phyloP scores from a whole-genome alignment of 2,329 filamentous ascomycete genomes.

The Fusarium sp. region DNA sequence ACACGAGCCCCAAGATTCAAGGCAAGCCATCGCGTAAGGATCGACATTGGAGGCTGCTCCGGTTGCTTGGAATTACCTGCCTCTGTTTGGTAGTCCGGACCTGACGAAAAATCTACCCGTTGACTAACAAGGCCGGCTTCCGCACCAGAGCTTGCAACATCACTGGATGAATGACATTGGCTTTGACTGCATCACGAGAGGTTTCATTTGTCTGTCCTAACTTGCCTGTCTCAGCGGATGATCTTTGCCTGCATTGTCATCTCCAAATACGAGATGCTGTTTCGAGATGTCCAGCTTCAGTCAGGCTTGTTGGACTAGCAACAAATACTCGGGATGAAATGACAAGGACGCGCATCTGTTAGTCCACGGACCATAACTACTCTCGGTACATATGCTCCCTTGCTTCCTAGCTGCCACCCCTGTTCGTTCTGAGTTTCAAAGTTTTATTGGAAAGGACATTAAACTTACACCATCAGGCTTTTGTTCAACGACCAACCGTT shows the following conservation, averaged over 20 bases:
- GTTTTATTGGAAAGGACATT: constrained; percentile 9
- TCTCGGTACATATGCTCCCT: constrained; percentile 8
- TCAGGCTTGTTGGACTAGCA: neutral
- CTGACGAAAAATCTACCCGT: constrained; percentile 1
- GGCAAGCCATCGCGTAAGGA: constrained; percentile 39
- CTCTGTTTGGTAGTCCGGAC: constrained; percentile 3
- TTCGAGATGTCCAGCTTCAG: constrained; percentile 19
- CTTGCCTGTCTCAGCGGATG: neutral
- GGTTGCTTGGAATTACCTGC: constrained; percentile 22
- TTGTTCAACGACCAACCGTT: constrained; percentile 6
- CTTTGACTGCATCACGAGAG: neutral
- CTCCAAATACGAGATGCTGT: constrained; percentile 24
- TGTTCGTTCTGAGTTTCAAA: constrained; percentile 30
- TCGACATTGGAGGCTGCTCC: constrained; percentile 39
- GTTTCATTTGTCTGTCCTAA: neutral
- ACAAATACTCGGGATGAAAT: neutral
- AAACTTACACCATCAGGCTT: constrained; percentile 17
- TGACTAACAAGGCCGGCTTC: constrained; percentile 2
- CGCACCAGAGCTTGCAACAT: constrained; percentile 14
- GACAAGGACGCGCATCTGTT: neutral
- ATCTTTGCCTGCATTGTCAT: constrained; percentile 5
- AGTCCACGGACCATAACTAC: constrained; percentile 3
- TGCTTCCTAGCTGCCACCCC: constrained; percentile 25
- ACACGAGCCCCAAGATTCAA: constrained; percentile 44
- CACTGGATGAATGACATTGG: constrained; percentile 4